Conservation (phyloP, 177 flowering plant genomes). For the Vitis hybrid region DNA sequence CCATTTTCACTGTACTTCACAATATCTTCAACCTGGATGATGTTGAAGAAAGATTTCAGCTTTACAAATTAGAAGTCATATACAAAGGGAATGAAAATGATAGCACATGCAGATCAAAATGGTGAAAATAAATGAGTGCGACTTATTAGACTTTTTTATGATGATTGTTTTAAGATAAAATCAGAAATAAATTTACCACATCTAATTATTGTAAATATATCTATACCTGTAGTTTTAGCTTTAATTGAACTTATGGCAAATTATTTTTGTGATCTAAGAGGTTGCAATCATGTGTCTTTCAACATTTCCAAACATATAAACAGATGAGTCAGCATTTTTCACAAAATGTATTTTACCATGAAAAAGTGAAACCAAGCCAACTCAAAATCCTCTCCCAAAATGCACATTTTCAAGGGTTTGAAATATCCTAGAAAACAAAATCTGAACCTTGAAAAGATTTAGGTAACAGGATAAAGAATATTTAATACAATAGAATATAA, state of each 20-base stretch:
- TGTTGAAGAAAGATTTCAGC: not conserved
- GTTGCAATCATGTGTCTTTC: not conserved
- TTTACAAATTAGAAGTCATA: not conserved
- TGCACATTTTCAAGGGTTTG: not conserved
- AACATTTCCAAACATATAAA: not conserved
- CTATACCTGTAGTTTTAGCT: not conserved
- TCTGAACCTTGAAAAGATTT: too few species aligned
- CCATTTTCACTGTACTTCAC: conserved; percentile 51
- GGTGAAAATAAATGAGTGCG: too few species aligned
- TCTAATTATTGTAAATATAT: not conserved
- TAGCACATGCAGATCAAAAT: too few species aligned
- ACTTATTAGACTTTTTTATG: too few species aligned
- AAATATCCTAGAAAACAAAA: too few species aligned
- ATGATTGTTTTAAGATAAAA: too few species aligned
- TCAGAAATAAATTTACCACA: not conserved
- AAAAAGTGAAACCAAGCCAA: not conserved
- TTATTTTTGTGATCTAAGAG: not conserved
- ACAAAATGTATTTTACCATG: not conserved
- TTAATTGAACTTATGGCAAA: not conserved
- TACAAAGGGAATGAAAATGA: not conserved
- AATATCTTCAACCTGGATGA: conserved; percentile 46
- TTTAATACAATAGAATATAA: conserved; percentile 8
- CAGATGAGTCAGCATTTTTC: not conserved
- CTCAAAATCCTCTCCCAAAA: not conserved
- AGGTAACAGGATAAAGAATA: not conserved